Conservation (phyloP, 768 basidiomycete genomes). For the Lentinula raphanica region DNA sequence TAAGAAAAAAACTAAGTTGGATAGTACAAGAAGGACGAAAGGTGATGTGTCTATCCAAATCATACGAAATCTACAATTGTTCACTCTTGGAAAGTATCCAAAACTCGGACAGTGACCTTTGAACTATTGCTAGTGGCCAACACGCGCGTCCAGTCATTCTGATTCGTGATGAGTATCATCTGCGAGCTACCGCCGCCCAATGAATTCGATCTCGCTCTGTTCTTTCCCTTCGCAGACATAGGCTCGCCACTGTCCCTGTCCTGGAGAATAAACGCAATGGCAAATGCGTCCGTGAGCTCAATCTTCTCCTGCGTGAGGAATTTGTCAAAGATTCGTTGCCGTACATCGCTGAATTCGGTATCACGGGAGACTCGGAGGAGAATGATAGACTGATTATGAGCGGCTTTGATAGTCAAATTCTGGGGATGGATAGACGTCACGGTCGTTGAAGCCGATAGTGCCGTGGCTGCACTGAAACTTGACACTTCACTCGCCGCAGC, state of each 20-base stretch:
- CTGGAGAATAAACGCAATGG: slow-evolving; percentile 48
- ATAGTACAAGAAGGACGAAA: background rate
- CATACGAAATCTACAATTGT: background rate
- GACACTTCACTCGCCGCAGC: slow-evolving; percentile 11
- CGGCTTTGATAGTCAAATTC: slow-evolving; percentile 52
- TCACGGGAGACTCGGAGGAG: slow-evolving; percentile 50
- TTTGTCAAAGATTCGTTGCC: slow-evolving; percentile 57
- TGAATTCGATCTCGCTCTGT: slow-evolving; percentile 25
- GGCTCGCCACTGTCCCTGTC: slow-evolving; percentile 11
- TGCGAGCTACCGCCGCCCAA: slow-evolving; percentile 29
- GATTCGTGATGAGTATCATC: slow-evolving; percentile 44
- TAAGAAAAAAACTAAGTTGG: no score
- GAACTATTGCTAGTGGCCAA: slow-evolving; percentile 35
- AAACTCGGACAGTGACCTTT: slow-evolving; percentile 56
- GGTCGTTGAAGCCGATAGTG: slow-evolving; percentile 17
- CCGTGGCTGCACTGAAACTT: slow-evolving; percentile 17
- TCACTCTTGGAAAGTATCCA: slow-evolving; percentile 27
- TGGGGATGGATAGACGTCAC: slow-evolving; percentile 8
- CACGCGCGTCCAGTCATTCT: slow-evolving; percentile 58
- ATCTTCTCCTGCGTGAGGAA: slow-evolving; percentile 59
- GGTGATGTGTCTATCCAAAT: background rate
- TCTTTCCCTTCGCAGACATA: slow-evolving; percentile 8
- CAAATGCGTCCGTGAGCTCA: slow-evolving; percentile 49
- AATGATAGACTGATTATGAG: slow-evolving; percentile 56
- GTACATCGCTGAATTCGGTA: slow-evolving; percentile 46